Conservation (phyloP, 1,139 yeast genomes). For the Candida buenavistaensis region DNA sequence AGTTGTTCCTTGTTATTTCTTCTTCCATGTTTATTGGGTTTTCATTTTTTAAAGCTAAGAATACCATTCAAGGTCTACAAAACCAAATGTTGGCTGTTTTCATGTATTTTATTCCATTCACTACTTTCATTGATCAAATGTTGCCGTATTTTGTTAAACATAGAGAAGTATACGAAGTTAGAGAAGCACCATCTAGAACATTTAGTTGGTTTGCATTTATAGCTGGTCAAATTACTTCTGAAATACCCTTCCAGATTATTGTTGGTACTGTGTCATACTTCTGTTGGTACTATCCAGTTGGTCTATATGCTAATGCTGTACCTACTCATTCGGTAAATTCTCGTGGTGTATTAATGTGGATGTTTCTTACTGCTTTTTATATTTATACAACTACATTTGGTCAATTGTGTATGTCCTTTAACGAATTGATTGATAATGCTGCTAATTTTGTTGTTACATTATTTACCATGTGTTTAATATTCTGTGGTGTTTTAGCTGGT, state of each 20-base stretch:
- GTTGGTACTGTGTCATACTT: conserved; percentile 68
- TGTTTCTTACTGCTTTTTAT: conserved; percentile 40
- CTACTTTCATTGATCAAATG: conserved; percentile 56
- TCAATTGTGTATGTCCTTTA: conserved; percentile 39
- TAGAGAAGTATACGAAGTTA: conserved; percentile 37
- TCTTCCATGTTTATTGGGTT: conserved; percentile 50
- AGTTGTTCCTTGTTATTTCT: conserved; percentile 33
- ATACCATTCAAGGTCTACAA: conserved; percentile 40
- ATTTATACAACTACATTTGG: conserved; percentile 39
- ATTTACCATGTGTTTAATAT: conserved; percentile 31
- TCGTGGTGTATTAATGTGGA: conserved; percentile 47
- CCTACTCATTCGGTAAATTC: conserved; percentile 23
- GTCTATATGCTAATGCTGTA: conserved; percentile 58
- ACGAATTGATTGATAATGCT: conserved; percentile 41
- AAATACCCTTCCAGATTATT: conserved; percentile 71
- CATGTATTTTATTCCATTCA: conserved; percentile 50
- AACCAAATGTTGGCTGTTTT: conserved; percentile 56
- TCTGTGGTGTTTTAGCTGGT: conserved; percentile 35
- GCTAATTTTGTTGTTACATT: conserved; percentile 30
- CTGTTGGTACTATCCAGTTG: conserved; percentile 83
- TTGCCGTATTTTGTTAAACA: conserved; percentile 32
- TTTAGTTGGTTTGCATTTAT: conserved; percentile 38
- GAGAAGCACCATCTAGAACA: conserved; percentile 35
- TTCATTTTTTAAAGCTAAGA: conserved; percentile 37
- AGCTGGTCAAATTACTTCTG: conserved; percentile 65